Percentiles rank a stretch among this genome's conserved stretches.
These are phyloP conservation scores for Pseudohyphozyma bogoriensis DNA, from an alignment of 768 basidiomycete genomes.

Conservation along the genomic window DNA sequence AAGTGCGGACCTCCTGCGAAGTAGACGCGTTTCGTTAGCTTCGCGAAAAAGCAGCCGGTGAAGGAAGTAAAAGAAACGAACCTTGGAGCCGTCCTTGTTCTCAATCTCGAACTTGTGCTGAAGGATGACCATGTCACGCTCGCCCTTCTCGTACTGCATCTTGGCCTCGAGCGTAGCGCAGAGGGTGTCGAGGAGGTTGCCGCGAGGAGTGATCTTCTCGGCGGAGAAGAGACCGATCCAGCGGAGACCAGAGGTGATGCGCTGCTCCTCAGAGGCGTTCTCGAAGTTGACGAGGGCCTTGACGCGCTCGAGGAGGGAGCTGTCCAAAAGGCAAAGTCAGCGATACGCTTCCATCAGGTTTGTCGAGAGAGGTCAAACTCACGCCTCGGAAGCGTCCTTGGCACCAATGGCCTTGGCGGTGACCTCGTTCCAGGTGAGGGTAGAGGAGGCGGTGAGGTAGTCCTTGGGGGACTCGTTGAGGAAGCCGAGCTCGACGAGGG, in stretches of 20 bases:
- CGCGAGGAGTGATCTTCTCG: constrained; percentile 44
- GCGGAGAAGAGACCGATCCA: constrained; percentile 89
- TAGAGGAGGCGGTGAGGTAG: constrained; percentile 52
- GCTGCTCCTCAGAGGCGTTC: constrained; percentile 53
- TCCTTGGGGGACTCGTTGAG: constrained; percentile 63
- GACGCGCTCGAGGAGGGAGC: constrained; percentile 62
- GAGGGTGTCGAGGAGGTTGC: constrained; percentile 83
- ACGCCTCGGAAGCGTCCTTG: constrained; percentile 60
- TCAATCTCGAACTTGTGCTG: constrained; percentile 96
- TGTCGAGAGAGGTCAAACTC: constrained; percentile 20
- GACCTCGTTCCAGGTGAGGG: constrained; percentile 56
- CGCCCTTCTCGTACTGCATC: constrained; percentile 82
- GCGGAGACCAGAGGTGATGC: constrained; percentile 78
- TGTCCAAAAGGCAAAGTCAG: constrained; percentile 34
- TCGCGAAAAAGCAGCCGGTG: neutral
- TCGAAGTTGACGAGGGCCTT: constrained; percentile 63
- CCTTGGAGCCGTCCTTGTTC: constrained; percentile 68
- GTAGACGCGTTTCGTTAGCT: neutral
- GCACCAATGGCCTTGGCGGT: constrained; percentile 65
- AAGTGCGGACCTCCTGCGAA: constrained; percentile 66
- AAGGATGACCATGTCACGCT: constrained; percentile 92
- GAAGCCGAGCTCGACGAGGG: constrained; percentile 79
- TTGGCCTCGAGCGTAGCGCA: constrained; percentile 79
- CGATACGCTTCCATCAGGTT: neutral
- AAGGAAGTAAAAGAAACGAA: constrained; percentile 34